phyloP scores from a whole-genome alignment of 164 flowering plant species.

The Vitis amurensis region DNA sequence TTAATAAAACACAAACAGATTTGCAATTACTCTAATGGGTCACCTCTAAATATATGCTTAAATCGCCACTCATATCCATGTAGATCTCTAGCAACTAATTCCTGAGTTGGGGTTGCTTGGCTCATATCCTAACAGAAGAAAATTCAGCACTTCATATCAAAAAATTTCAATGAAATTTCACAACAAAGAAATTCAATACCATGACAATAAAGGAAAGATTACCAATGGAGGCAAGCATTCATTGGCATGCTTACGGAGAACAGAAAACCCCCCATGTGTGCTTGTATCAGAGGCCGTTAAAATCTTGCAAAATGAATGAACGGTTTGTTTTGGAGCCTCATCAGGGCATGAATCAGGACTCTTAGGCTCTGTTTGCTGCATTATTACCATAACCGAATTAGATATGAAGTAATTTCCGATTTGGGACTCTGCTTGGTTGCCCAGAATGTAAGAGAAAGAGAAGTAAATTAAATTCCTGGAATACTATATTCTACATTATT shows the following conservation, averaged over 20 bases:
- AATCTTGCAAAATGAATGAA: slow-evolving; percentile 82
- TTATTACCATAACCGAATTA: neutral
- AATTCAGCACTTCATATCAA: neutral
- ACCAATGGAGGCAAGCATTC: slow-evolving; percentile 90
- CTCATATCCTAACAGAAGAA: slow-evolving; percentile 48
- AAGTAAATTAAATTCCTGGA: neutral
- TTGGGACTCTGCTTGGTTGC: neutral
- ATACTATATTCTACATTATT: no score
- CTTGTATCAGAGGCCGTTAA: slow-evolving; percentile 95
- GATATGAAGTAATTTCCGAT: neutral
- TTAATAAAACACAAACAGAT: neutral
- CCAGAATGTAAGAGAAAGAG: neutral
- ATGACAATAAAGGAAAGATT: neutral
- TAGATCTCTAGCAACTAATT: slow-evolving; percentile 61
- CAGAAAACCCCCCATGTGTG: slow-evolving; percentile 98
- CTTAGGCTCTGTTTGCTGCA: slow-evolving; percentile 64
- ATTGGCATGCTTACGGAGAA: slow-evolving; percentile 86
- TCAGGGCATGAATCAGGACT: slow-evolving; percentile 53
- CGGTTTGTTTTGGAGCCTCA: slow-evolving; percentile 44
- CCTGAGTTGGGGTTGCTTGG: slow-evolving; percentile 67
- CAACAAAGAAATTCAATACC: neutral
- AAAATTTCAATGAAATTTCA: neutral
- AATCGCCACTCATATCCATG: slow-evolving; percentile 78
- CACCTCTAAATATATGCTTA: slow-evolving; percentile 74
- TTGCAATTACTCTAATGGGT: neutral